Base-by-base conservation (phyloP, 176 grass and related monocot species). In the Oryza nivara region DNA sequence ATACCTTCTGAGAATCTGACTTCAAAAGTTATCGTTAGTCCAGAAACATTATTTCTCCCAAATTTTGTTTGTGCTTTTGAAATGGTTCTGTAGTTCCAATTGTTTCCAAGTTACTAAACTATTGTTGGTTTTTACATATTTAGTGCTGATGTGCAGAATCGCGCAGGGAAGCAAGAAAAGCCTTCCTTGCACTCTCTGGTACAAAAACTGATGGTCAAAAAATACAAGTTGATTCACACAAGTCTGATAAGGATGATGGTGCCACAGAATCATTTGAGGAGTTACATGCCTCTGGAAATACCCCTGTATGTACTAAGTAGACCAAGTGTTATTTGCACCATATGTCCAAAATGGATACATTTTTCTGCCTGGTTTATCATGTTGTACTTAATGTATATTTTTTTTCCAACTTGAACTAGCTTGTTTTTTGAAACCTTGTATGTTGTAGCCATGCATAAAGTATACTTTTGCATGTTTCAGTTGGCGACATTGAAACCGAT, bases 161-260 rank as follows among this genome's bases (percentile, higher is more conserved):
- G 84, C 86, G 89, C 43, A 92, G 96, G 88, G 88, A 89, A 81
- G 96, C 96, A 80, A 93, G 96, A 88, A 98, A 90, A 88, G 96
- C 96, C 76, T 90, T 98, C 84, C 60, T 98, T 71, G 96, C 96
- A 28, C 86, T 98, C 64, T 92, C 96, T 87, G 80, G 91, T 36
- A 34, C 73, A 61, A 89, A 87, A 56, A 79, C 85, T 68, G 91
- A 74, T 35, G 20, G 67, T 49, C 78, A 90, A 51, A 65, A 76
- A 82, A 70, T 73, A 60, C 78, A 88, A 86, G 83, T 83, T 74
- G 85, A 66, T 83, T 81, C 72, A 8, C 51, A 76, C 32, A 85
- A 79, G 43, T 82, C 70, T 82, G 86, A 43, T 61, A 51, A 85
- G 43, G 92, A 93, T 13, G 83, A 92, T 89, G 65, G 73, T 83